Base-by-base conservation (phyloP, 441 rosid species). In the Raphanus hybrid region DNA sequence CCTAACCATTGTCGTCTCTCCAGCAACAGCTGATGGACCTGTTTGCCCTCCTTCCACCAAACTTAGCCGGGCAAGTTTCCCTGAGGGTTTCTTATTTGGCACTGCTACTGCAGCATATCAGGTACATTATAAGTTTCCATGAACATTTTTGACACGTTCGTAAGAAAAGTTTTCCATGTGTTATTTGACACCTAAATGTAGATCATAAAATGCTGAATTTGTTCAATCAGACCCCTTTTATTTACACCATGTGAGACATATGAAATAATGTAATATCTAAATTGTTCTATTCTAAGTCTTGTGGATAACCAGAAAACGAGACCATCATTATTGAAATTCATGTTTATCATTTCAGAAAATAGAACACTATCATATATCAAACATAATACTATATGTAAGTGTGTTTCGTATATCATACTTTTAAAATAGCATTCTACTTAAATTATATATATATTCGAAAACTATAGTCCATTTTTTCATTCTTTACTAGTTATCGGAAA, bases 81-180 rank as follows among this genome's bases (percentile, higher is more conserved):
- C 83, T 27, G 11, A 70, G 48, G 83, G 80, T 0, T 80, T 80
- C 67, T 0, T 80, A 5, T 80, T 80, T 50, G 83, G 80, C 52
- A 80, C 80, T 0, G 80, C 80, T 52, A 69, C 76, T 26, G 80
- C 82, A 0, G 64, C 82, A 3, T 80, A 4, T 16, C 82, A 80
- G 80, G 82, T 80, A 45, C 39, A 52, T 2, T 64, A 41, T 14
- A 62, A 8, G 45, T 32, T 34, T 7, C 11, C 3, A 34, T 62
- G 5, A 3, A 32, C 10, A 32, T 27, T 12, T 60, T 27, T 27
- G 35, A 26, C 16, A 59, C 26, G 26, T 23, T 23, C 23, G 4
- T 9, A 10, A 23, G 6, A 23, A 23, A 11, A 1, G 15, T 6
- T 27, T 58, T 23, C 8, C 32, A 10, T 12, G 0, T 12, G 64